These are phyloP conservation scores for Calamus simplicifolius DNA, from an alignment of 176 grass and related monocot species.

Conservation along the genomic window DNA sequence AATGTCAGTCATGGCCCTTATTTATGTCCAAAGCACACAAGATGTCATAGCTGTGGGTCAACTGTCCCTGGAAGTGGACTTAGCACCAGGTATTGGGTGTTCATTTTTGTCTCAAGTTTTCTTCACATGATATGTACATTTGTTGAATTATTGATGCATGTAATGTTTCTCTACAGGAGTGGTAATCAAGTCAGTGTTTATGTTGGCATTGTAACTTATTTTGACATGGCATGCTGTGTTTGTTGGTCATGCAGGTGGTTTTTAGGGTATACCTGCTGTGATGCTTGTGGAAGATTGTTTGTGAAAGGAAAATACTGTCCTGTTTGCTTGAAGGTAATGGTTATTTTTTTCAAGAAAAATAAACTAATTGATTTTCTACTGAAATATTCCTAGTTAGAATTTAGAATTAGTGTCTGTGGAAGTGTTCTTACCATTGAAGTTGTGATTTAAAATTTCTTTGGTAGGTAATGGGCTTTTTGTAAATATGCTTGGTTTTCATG, in stretches of 20 bases:
- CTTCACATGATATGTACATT: no score
- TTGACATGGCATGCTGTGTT: conserved; percentile 10
- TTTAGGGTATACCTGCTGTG: conserved; percentile 94
- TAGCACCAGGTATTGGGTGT: conserved; percentile 68
- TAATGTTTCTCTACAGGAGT: no score
- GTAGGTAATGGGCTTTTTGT: no score
- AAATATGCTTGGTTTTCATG: no score
- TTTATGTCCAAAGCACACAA: conserved; percentile 96
- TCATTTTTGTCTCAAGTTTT: no score
- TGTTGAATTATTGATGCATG: no score
- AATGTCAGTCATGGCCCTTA: conserved; percentile 90
- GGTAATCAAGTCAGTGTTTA: no score
- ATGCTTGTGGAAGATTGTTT: conserved; percentile 96
- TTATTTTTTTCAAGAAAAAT: background rate
- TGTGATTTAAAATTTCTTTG: no score
- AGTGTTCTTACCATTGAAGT: no score
- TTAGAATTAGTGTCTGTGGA: no score
- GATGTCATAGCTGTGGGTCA: conserved; percentile 93
- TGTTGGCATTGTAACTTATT: background rate
- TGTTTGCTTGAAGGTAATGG: conserved; percentile 91
- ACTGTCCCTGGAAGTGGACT: conserved; percentile 94
- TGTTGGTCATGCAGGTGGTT: conserved; percentile 69
- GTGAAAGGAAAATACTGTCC: conserved; percentile 99
- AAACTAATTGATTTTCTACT: no score
- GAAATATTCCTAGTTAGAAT: no score